Evolutionary conservation across 306 rosid species (phyloP).

Genomic region (Pterocarpus macrocarpus): DNA sequence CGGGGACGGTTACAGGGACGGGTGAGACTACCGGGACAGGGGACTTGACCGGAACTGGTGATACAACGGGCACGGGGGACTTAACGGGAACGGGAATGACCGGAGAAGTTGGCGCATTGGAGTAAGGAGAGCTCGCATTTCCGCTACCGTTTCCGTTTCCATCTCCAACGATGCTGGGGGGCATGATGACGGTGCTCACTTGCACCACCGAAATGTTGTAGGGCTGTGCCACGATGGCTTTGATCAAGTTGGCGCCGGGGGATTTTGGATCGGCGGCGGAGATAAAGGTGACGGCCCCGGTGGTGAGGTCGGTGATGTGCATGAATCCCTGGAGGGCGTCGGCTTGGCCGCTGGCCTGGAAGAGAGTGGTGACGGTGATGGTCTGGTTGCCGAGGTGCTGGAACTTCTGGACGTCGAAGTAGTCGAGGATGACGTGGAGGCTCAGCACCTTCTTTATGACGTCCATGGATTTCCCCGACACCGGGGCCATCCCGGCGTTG

Average conservation of each 20-base stretch:
- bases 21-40: background rate
- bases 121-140: background rate
- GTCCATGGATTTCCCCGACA: constrained; percentile 55
- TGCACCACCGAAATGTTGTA: constrained; percentile 55
- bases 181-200: constrained; percentile 46
- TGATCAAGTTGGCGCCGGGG: constrained; percentile 24
- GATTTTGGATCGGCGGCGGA: constrained; percentile 29
- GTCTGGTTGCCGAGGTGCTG: constrained; percentile 6
- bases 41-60: background rate
- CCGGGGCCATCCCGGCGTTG: constrained; percentile 43
- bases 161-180: background rate
- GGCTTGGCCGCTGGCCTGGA: constrained; percentile 38
- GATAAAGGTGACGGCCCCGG: constrained; percentile 35
- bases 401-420: constrained; percentile 41
- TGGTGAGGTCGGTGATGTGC: constrained; percentile 6
- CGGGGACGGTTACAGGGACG: background rate
- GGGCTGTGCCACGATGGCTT: constrained; percentile 42
- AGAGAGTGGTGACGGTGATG: constrained; percentile 45
- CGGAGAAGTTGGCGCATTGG: background rate
- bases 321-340: constrained; percentile 45
- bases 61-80: background rate
- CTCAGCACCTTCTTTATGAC: constrained; percentile 46
- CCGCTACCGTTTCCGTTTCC: background rate
- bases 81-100: background rate
- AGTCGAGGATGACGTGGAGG: constrained; percentile 52